Percentiles rank a stretch among this genome's conserved stretches.
phyloP scores from a whole-genome alignment of 2,329 filamentous ascomycete genomes.

The Aspergillus sp. region DNA sequence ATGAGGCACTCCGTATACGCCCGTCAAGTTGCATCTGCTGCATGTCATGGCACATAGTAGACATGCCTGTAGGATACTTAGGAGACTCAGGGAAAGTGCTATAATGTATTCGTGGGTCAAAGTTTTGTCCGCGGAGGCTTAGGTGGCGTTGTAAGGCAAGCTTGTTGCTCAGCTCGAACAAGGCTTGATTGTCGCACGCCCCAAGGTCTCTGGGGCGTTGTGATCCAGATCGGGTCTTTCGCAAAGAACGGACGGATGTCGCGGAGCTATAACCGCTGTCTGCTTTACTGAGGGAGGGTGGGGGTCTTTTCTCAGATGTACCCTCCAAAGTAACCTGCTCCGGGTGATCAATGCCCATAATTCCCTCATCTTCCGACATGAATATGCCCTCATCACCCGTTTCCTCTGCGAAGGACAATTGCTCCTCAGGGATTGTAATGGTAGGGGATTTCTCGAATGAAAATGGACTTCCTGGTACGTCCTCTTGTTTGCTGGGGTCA shows the following conservation, averaged over 20 bases:
- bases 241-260: conserved; percentile 25
- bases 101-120: too few relatives aligned
- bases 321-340: conserved; percentile 10
- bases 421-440: conserved; percentile 5
- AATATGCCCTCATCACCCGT: conserved; percentile 12
- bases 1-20: conserved; percentile 10
- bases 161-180: conserved; percentile 2
- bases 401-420: conserved; percentile 11
- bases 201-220: conserved; percentile 5
- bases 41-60: too few relatives aligned
- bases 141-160: conserved; percentile 11
- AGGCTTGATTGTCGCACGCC: conserved; percentile 1
- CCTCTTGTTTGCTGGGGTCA: conserved; percentile 14
- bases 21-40: conserved; percentile 1
- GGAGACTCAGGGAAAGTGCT: too few relatives aligned
- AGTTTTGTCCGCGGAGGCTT: conserved; percentile 18
- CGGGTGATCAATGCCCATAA: conserved; percentile 4
- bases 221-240: conserved; percentile 16
- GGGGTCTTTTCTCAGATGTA: conserved; percentile 11
- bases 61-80: too few relatives aligned
- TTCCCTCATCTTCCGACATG: conserved; percentile 16
- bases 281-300: conserved; percentile 24
- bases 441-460: conserved; percentile 30
- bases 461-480: conserved; percentile 27
- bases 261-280: conserved; percentile 38